Conservation (phyloP, 139 green algal genomes). For the Chlamydomonas asymmetrica region DNA sequence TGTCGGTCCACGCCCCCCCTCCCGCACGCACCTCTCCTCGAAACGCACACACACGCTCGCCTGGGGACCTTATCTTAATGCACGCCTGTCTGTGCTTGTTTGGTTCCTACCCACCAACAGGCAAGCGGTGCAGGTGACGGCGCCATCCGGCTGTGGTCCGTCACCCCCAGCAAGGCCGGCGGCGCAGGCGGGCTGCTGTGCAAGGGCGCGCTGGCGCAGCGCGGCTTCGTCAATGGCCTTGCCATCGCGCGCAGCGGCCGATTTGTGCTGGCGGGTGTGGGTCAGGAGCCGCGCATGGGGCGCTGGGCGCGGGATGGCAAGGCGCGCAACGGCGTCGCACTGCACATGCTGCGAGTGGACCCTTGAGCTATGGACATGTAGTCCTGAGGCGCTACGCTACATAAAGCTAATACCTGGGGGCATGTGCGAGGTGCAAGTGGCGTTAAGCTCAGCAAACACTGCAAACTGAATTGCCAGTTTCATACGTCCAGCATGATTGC, state of each 20-base stretch:
- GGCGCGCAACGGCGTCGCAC: slow-evolving; percentile 83
- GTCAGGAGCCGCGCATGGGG: slow-evolving; percentile 92
- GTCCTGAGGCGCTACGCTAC: too few species aligned
- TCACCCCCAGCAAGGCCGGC: slow-evolving; percentile 32
- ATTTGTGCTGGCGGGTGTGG: slow-evolving; percentile 85
- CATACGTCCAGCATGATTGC: too few species aligned
- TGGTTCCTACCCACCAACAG: slow-evolving; percentile 23
- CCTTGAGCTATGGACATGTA: neutral
- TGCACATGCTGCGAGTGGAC: slow-evolving; percentile 60
- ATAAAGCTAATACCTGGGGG: too few species aligned
- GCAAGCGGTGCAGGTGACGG: slow-evolving; percentile 88
- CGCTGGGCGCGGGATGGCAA: slow-evolving; percentile 75
- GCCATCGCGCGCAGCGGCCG: slow-evolving; percentile 66
- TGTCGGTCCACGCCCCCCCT: too few species aligned
- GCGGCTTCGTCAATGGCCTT: slow-evolving; percentile 91
- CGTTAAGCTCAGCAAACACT: too few species aligned
- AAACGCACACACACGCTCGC: too few species aligned
- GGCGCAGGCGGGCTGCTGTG: slow-evolving; percentile 25
- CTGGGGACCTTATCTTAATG: too few species aligned
- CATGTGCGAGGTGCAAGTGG: too few species aligned
- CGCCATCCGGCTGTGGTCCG: slow-evolving; percentile 82
- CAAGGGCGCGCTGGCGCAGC: slow-evolving; percentile 68
- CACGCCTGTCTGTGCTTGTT: neutral
- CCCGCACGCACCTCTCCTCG: too few species aligned
- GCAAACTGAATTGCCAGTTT: too few species aligned